phyloP scores from a whole-genome alignment of 257 asterid genomes.

The Schizonepeta tenuifolia region DNA sequence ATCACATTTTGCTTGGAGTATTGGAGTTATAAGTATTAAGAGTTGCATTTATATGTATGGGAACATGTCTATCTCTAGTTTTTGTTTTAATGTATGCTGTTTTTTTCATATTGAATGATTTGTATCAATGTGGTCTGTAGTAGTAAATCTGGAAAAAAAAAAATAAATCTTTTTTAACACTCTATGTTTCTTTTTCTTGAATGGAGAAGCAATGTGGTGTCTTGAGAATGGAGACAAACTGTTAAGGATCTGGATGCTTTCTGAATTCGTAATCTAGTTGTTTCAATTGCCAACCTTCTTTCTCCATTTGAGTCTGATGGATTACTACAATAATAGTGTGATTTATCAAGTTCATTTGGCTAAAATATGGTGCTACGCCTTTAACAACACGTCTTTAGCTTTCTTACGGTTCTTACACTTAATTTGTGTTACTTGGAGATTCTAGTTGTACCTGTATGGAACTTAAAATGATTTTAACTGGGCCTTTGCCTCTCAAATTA shows the following conservation, averaged over 20 bases:
- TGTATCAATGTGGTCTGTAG: not conserved
- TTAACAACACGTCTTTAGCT: not conserved
- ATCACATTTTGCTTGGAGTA: not conserved
- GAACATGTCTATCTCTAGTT: not conserved
- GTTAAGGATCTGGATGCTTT: slow-evolving; percentile 4
- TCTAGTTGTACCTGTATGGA: not conserved
- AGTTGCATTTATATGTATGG: not conserved
- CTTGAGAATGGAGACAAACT: slow-evolving; percentile 11
- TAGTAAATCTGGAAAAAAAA: not conserved
- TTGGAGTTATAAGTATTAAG: not conserved
- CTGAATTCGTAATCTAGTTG: slow-evolving; percentile 19
- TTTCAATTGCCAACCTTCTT: slow-evolving; percentile 22
- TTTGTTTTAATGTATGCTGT: not conserved
- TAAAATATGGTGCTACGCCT: not conserved
- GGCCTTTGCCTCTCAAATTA: not conserved
- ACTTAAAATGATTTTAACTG: not conserved
- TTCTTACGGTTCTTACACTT: not conserved
- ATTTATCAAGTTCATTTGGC: slow-evolving; percentile 1
- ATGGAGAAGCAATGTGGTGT: slow-evolving; percentile 19
- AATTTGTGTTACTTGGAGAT: slow-evolving; percentile 19
- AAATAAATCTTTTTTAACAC: not conserved
- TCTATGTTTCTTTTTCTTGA: not conserved
- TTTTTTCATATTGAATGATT: not conserved
- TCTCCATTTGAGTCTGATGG: slow-evolving; percentile 16
- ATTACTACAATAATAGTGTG: not conserved